phyloP scores from a whole-genome alignment of 345 rosid genomes.

The Citrus trifoliata region DNA sequence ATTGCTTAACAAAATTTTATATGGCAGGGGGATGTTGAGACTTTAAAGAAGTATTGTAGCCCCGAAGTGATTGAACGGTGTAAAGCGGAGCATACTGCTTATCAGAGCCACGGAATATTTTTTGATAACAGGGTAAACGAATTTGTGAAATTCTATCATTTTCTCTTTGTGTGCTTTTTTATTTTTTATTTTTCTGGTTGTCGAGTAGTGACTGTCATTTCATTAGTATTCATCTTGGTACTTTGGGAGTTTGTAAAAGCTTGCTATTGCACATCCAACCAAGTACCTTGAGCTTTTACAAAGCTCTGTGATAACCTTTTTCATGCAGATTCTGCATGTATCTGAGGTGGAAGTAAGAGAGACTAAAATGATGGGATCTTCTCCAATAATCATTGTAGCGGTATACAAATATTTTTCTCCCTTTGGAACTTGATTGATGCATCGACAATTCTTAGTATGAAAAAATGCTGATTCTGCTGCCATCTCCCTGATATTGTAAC shows the following conservation, averaged over 20 bases:
- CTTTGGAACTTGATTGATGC: neutral
- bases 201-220: neutral
- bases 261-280: neutral
- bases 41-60: conserved; percentile 79
- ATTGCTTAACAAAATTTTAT: conserved; percentile 4
- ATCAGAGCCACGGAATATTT: conserved; percentile 59
- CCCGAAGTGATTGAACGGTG: conserved; percentile 75
- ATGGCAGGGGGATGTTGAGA: conserved; percentile 65
- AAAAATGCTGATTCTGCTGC: neutral
- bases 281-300: neutral
- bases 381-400: conserved; percentile 68
- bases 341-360: conserved; percentile 86
- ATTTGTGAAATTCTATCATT: neutral
- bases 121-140: conserved; percentile 74
- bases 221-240: neutral
- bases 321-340: conserved; percentile 74
- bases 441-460: neutral
- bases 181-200: neutral
- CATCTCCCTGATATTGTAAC: conserved; percentile 17
- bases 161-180: no score
- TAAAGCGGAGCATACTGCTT: conserved; percentile 71
- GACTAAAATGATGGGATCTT: conserved; percentile 89
- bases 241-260: neutral
- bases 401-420: conserved; percentile 31
- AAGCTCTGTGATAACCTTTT: neutral